Percentiles rank a stretch among this genome's conserved stretches.
Conservation (phyloP, 2,329 filamentous ascomycete species). For the Rhexocercosporidium sp. region DNA sequence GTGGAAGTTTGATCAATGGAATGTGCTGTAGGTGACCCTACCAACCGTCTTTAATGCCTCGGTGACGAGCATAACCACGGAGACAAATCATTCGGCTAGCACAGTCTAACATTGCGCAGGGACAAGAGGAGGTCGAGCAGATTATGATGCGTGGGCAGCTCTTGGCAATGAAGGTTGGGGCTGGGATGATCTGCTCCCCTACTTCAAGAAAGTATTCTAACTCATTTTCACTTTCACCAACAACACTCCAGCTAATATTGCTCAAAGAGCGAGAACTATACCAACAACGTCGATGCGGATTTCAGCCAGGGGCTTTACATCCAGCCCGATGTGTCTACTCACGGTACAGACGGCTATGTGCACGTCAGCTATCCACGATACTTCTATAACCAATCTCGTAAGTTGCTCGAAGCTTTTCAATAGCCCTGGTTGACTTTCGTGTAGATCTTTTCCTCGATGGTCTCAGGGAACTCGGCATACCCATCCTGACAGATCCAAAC, state of each 20-base stretch:
- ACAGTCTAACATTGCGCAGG: conserved; percentile 6
- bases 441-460: conserved; percentile 17
- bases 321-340: conserved; percentile 42
- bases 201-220: conserved; percentile 15
- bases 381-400: conserved; percentile 45
- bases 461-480: conserved; percentile 20
- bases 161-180: conserved; percentile 51
- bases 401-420: background rate
- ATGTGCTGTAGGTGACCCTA: conserved; percentile 40
- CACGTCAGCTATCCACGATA: conserved; percentile 48
- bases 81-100: conserved; percentile 33
- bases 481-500: conserved; percentile 2
- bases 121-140: conserved; percentile 44
- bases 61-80: conserved; percentile 1
- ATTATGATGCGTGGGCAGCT: conserved; percentile 51
- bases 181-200: conserved; percentile 44
- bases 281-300: conserved; percentile 43
- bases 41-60: background rate
- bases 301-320: conserved; percentile 43
- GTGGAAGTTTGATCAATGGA: conserved; percentile 48
- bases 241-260: background rate
- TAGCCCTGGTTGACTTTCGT: background rate
- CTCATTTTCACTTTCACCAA: background rate
- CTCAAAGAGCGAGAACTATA: conserved; percentile 38
- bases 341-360: conserved; percentile 46